phyloP scores from a whole-genome alignment of 2,329 filamentous ascomycete genomes.

The Diaporthe australafricana region DNA sequence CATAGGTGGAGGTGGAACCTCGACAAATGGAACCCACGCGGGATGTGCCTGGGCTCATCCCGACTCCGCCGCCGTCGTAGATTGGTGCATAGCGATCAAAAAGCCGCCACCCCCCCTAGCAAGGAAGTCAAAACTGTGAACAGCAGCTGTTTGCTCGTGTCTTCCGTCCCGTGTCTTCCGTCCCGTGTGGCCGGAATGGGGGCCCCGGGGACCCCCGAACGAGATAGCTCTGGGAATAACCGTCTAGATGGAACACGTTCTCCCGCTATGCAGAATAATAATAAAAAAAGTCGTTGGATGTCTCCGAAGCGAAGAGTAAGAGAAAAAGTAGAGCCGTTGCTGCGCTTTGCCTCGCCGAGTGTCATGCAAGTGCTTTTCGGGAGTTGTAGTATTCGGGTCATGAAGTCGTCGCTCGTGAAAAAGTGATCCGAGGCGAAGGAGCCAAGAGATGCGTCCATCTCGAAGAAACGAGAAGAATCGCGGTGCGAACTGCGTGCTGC shows the following conservation, averaged over 20 bases:
- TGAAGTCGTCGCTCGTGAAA: slow-evolving; percentile 10
- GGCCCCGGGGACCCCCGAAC: background rate
- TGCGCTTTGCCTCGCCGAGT: background rate
- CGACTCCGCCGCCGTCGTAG: background rate
- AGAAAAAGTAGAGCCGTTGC: background rate
- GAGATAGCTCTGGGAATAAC: background rate
- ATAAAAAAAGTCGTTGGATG: slow-evolving; percentile 13
- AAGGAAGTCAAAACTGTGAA: background rate
- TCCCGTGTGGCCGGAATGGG: slow-evolving; percentile 22
- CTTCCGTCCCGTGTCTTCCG: slow-evolving; percentile 7
- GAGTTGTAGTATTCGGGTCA: background rate
- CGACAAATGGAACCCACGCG: too few relatives aligned
- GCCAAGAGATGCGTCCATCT: too few relatives aligned
- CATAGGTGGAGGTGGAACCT: too few relatives aligned
- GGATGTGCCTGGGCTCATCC: background rate
- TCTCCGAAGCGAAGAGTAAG: background rate
- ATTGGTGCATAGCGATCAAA: background rate
- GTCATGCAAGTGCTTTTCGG: background rate
- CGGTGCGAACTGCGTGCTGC: too few relatives aligned
- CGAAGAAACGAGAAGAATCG: too few relatives aligned
- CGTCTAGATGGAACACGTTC: slow-evolving; percentile 33
- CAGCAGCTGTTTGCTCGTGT: background rate
- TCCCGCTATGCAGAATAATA: slow-evolving; percentile 37
- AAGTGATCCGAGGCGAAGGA: background rate
- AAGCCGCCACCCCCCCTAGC: background rate